These are phyloP conservation scores for Tolypocladium paradoxum DNA, from an alignment of 2,329 filamentous ascomycete species.

Conservation along the genomic window DNA sequence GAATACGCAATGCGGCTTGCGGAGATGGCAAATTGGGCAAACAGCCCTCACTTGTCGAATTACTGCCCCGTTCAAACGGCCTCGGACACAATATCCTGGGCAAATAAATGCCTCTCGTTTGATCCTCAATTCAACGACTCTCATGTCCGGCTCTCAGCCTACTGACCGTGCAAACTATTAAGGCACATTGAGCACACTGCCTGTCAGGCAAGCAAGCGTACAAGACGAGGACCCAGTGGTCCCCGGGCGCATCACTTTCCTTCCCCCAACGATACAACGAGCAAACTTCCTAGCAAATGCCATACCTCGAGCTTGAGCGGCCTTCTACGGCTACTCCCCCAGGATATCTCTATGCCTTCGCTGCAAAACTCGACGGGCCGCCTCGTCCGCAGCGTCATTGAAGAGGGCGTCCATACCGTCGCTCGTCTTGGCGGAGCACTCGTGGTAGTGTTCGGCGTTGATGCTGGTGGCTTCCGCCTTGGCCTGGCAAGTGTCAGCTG, in stretches of 20 bases:
- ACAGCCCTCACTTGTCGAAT: neutral
- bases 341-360: neutral
- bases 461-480: conserved; percentile 20
- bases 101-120: neutral
- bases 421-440: conserved; percentile 25
- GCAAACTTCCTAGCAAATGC: neutral
- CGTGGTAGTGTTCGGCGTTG: conserved; percentile 17
- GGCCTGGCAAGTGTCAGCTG: conserved; percentile 12
- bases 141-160: neutral
- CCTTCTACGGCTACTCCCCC: neutral
- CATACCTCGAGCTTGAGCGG: neutral
- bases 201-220: neutral
- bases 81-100: neutral
- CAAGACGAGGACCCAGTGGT: neutral
- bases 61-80: neutral
- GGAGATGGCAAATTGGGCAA: neutral
- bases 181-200: neutral
- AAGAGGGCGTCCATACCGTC: conserved; percentile 21
- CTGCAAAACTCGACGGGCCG: conserved; percentile 9
- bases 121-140: neutral
- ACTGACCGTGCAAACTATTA: neutral
- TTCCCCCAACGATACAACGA: neutral
- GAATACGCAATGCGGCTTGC: neutral
- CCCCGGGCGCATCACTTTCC: neutral
- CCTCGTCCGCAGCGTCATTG: conserved; percentile 14